These are phyloP conservation scores for Pleurotus djamor DNA, from an alignment of 768 basidiomycete species.

Conservation along the genomic window DNA sequence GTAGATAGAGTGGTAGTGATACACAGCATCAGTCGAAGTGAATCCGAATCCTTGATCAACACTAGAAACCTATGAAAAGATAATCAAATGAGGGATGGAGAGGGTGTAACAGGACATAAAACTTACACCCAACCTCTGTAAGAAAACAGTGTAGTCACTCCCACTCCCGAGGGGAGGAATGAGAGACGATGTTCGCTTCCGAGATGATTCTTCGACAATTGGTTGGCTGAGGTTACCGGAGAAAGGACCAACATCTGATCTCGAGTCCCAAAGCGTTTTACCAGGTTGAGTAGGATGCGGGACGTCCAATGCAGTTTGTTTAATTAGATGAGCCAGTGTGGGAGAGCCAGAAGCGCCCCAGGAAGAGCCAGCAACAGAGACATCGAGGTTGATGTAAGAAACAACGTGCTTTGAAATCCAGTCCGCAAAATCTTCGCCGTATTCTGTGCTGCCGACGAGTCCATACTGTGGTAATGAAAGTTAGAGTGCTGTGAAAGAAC, in stretches of 20 bases:
- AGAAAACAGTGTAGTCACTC: constrained; percentile 90
- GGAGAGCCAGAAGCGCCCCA: constrained; percentile 69
- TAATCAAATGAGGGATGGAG: neutral
- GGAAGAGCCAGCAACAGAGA: constrained; percentile 59
- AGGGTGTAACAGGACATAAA: neutral
- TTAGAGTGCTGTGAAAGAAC: constrained; percentile 11
- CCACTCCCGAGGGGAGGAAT: constrained; percentile 76
- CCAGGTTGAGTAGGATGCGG: constrained; percentile 67
- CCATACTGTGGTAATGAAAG: constrained; percentile 40
- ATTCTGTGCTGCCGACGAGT: constrained; percentile 86
- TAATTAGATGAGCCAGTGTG: constrained; percentile 77
- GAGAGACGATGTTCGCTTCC: constrained; percentile 24
- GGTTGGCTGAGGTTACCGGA: constrained; percentile 15
- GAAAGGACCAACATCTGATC: constrained; percentile 55
- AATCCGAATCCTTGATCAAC: constrained; percentile 15
- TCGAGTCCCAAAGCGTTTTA: constrained; percentile 80
- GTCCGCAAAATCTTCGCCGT: constrained; percentile 86
- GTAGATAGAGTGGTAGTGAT: constrained; percentile 80
- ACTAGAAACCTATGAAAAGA: constrained; percentile 18
- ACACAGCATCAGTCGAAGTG: constrained; percentile 54
- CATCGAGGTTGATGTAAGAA: constrained; percentile 84
- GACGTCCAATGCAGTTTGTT: constrained; percentile 62
- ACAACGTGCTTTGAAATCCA: constrained; percentile 83
- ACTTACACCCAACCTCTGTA: constrained; percentile 65
- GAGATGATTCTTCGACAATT: constrained; percentile 13